Evolutionary conservation across 257 asterid species (phyloP), one percentile per base, ranked within the genome.

Genomic region (Primulina huaijiensis): DNA sequence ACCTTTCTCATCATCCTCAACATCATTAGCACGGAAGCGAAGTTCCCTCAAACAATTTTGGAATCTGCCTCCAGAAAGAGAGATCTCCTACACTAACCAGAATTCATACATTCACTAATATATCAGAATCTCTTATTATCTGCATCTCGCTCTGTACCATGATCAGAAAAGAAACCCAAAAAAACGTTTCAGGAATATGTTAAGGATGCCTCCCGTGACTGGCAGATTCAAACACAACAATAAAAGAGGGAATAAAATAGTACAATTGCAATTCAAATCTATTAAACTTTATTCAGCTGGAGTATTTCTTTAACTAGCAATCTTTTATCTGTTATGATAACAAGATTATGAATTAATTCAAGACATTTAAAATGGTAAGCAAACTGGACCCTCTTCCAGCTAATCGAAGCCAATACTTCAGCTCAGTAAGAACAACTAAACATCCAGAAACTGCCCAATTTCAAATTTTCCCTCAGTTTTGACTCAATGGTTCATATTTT

Each of bases 31-130:
- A 61, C 92, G 96, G 9, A 95, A 80, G 58, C 99, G 91, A 80
- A 94, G 84, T 78, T 94, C 99, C 83, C 94, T 88, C 69, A 94
- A 79, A 77, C 98, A 91, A 74, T 74, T 94, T 68, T 94, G 99
- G 79, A 69, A 94, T 72, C 99, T 83, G 61, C 85, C 87, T 68
- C 99, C 97, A 60, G 97, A 88, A 77, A 94, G 97, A 5, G 99
- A 82, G n/a, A 94, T 95, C 82, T 94, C 99, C 99, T 94, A 40
- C 76, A 74, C 68, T 53, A 80, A 7, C 87, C 81, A 73, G 59
- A 58, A 63, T 72, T 65, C 62, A 57, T 55, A 57, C 46, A 65
- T 58, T 35, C 21, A 64, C 31, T 0, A 46, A 62, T 2, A 43
- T 40, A 11, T 70, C 80, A 73, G 75, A 52, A 67, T 33, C 66